phyloP scores from a whole-genome alignment of 2,329 filamentous ascomycete species.

The Epichloe typhina region DNA sequence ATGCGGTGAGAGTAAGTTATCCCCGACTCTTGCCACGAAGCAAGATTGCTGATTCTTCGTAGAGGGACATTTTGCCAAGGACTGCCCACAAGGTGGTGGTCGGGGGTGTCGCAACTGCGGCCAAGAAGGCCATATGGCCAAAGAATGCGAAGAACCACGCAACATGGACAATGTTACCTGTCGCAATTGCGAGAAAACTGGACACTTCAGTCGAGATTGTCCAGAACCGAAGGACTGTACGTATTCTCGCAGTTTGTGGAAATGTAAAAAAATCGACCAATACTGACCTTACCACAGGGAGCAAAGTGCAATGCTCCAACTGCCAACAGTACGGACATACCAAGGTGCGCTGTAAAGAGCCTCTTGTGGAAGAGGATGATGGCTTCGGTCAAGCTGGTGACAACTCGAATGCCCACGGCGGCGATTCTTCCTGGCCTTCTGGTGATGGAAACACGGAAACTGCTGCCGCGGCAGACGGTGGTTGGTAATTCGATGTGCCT shows the following conservation, averaged over 20 bases:
- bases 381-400: constrained; percentile 5
- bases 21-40: neutral
- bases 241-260: constrained; percentile 4
- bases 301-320: constrained; percentile 26
- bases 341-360: constrained; percentile 24
- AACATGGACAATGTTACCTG: constrained; percentile 39
- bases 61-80: constrained; percentile 49
- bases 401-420: constrained; percentile 5
- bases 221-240: constrained; percentile 36
- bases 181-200: constrained; percentile 45
- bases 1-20: constrained; percentile 43
- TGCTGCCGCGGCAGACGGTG: neutral
- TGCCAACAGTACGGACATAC: constrained; percentile 27
- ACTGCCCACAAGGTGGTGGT: constrained; percentile 49
- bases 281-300: constrained; percentile 16
- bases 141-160: constrained; percentile 35
- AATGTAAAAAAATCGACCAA: neutral
- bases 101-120: constrained; percentile 50
- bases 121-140: constrained; percentile 42
- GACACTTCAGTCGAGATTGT: constrained; percentile 51
- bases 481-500: neutral
- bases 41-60: constrained; percentile 1
- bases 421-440: constrained; percentile 1
- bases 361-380: constrained; percentile 8
- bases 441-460: constrained; percentile 1